These are phyloP conservation scores for Aspergillus aculeatinus DNA, from an alignment of 2,329 filamentous ascomycete species.

Conservation along the genomic window DNA sequence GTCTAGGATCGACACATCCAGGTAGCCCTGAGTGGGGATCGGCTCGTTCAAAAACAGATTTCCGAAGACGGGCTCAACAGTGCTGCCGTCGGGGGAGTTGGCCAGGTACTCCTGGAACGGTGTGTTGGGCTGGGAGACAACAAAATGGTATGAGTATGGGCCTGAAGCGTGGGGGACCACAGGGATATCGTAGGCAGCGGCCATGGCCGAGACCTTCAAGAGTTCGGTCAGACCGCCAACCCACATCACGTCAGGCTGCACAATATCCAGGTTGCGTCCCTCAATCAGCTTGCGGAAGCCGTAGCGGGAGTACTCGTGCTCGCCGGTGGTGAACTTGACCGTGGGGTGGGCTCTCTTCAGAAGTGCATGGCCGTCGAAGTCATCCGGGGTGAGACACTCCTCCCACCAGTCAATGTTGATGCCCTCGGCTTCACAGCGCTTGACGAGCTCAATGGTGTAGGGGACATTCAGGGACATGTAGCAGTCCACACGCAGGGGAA, in stretches of 20 bases:
- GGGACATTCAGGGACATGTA: constrained; percentile 94
- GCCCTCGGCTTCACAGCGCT: constrained; percentile 74
- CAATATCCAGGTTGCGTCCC: constrained; percentile 85
- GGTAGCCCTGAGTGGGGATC: constrained; percentile 77
- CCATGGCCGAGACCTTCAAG: constrained; percentile 83
- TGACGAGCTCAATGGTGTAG: constrained; percentile 88
- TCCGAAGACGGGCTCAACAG: constrained; percentile 86
- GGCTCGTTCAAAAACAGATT: constrained; percentile 89
- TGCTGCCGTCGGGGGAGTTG: constrained; percentile 87
- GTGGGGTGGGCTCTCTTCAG: constrained; percentile 89
- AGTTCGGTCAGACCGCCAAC: constrained; percentile 89
- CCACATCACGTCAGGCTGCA: constrained; percentile 98
- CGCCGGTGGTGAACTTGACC: constrained; percentile 91
- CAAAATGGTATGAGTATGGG: constrained; percentile 94
- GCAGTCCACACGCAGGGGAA: constrained; percentile 92
- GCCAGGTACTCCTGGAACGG: constrained; percentile 96
- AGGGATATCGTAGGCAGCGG: constrained; percentile 88
- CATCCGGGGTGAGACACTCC: constrained; percentile 86
- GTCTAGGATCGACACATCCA: constrained; percentile 77
- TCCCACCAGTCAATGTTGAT: constrained; percentile 97
- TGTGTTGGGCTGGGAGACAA: constrained; percentile 87
- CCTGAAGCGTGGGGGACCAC: constrained; percentile 94
- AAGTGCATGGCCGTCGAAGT: constrained; percentile 84
- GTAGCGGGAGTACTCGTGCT: constrained; percentile 92
- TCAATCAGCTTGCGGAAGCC: constrained; percentile 94